phyloP scores from a whole-genome alignment of 2,329 filamentous ascomycete species.

The Botrytis medusae region DNA sequence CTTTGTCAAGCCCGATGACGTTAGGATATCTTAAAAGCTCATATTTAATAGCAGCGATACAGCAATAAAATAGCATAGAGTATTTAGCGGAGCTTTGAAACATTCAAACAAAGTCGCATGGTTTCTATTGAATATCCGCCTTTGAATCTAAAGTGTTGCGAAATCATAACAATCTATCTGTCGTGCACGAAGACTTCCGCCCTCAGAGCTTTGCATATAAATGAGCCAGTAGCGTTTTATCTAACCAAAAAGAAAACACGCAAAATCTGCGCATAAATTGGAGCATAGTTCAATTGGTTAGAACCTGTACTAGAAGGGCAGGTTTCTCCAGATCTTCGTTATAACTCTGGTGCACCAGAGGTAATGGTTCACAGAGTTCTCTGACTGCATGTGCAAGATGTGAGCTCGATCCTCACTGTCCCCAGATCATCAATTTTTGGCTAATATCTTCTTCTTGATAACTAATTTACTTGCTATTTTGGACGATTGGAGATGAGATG shows the following conservation, averaged over 20 bases:
- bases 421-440: background rate
- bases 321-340: background rate
- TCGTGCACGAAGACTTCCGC: background rate
- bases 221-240: too few species aligned
- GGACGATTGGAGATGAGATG: background rate
- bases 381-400: background rate
- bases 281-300: background rate
- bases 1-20: background rate
- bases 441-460: background rate
- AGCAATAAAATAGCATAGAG: background rate
- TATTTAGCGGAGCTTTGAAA: rapidly evolving
- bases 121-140: background rate
- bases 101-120: background rate
- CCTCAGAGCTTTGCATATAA: background rate
- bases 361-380: background rate
- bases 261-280: background rate
- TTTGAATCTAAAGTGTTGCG: background rate
- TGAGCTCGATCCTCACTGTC: background rate
- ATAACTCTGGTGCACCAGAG: background rate
- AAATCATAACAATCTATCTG: background rate
- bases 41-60: background rate
- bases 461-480: background rate
- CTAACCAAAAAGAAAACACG: background rate
- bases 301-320: background rate
- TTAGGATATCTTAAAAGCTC: background rate